Evolutionary conservation across 2,329 filamentous ascomycete species (phyloP).

Genomic region (Aspergillus thermomutatus): DNA sequence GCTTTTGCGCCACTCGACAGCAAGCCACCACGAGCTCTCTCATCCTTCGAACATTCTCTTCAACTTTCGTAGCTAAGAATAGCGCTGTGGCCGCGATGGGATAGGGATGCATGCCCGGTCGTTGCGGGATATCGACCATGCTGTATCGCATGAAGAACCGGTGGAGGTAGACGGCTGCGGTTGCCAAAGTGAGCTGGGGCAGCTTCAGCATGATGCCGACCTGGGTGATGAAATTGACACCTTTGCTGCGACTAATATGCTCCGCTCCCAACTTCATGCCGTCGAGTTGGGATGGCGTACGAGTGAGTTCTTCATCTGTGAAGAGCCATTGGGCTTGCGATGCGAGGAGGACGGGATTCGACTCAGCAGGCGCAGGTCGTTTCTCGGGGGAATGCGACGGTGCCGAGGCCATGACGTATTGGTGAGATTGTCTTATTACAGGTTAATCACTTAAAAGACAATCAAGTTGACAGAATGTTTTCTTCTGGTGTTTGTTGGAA

Average conservation of each 20-base stretch:
- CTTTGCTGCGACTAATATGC: conserved; percentile 76
- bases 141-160: conserved; percentile 90
- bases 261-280: conserved; percentile 76
- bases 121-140: conserved; percentile 68
- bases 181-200: conserved; percentile 86
- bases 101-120: conserved; percentile 79
- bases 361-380: conserved; percentile 35
- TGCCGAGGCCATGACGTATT: conserved; percentile 25
- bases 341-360: conserved; percentile 50
- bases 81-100: conserved; percentile 87
- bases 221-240: conserved; percentile 94
- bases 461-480: neutral
- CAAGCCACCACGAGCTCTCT: conserved; percentile 92
- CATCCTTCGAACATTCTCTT: conserved; percentile 95
- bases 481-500: neutral
- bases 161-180: conserved; percentile 92
- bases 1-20: conserved; percentile 92
- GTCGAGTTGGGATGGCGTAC: conserved; percentile 79
- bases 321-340: conserved; percentile 82
- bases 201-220: conserved; percentile 89
- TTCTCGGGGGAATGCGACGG: conserved; percentile 20
- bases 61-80: conserved; percentile 94
- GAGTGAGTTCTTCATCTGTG: conserved; percentile 73
- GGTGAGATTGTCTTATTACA: neutral
- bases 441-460: neutral